Evolutionary conservation across 306 rosid species (phyloP), one percentile per base, ranked within the genome.

Genomic region (Acmispon strigosus): DNA sequence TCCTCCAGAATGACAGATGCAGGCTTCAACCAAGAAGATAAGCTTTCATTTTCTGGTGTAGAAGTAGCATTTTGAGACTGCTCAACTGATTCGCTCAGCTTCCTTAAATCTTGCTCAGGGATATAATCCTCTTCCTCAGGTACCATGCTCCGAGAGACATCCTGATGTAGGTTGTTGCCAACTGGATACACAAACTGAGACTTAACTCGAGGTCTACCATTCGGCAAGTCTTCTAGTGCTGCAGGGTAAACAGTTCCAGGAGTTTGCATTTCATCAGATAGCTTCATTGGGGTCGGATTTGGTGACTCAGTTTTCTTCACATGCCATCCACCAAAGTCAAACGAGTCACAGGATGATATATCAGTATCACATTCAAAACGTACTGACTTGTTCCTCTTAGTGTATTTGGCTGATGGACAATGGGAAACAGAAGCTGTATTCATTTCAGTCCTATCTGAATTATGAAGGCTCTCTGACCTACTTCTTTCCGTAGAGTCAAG

Each of bases 21-120:
- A 19, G 96, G 96, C 78, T 89, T 89, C 84, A 86, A 65, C 97
- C 96, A 89, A 43, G 85, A 66, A 63, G 96, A 84, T 72, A 89
- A 74, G 82, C 96, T 84, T 80, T 70, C 91, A 74, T 90, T 76
- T 65, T 79, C 76, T 10, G 85, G 75, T 45, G 72, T 75, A 41
- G 81, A 85, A 50, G 83, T 75, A 45, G 58, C 36, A 66, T 68
- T 77, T 39, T 83, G 80, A 24, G 77, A 68, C 62, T 59, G 80
- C 59, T 86, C 86, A 73, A 63, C 16, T 47, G 83, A 81, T 55
- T 80, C 78, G 18, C 83, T 77, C 65, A 69, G 47, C 62, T 81
- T 84, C 37, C 67, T 60, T 60, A 87, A 80, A 82, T 77, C 64
- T 72, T 76, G 80, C 39, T 56, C 75, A 8, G 50, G 57, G 77